A percentile compares a stretch with the other conserved stretches of the same genome.
Conservation (phyloP, 805 yeast genomes). For the Soucietia sequanensis region DNA sequence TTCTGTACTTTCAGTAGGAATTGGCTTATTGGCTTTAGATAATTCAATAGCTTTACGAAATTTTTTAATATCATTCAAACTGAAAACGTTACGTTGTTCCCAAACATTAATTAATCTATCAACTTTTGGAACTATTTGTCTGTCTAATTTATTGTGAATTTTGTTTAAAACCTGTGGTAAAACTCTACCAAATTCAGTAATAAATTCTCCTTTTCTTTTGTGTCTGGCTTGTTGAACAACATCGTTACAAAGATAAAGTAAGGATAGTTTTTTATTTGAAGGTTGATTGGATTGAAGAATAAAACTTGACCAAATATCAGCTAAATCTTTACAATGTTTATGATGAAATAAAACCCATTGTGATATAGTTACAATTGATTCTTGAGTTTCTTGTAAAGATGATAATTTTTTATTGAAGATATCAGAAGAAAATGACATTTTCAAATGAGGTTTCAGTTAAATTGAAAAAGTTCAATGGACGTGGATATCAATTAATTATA, state of each 20-base stretch:
- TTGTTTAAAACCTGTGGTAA: constrained; percentile 41
- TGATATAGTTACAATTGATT: constrained; percentile 43
- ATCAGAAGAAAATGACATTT: constrained; percentile 40
- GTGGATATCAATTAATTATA: too few species aligned
- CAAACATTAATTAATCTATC: constrained; percentile 55
- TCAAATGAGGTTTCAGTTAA: too few species aligned
- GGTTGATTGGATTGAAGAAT: constrained; percentile 10
- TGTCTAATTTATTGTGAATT: constrained; percentile 29
- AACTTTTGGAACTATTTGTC: constrained; percentile 44
- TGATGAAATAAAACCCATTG: constrained; percentile 49
- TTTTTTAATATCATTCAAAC: constrained; percentile 20
- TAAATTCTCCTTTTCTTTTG: constrained; percentile 56
- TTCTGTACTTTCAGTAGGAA: constrained; percentile 1
- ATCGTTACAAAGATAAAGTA: constrained; percentile 76
- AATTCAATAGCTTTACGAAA: constrained; percentile 24
- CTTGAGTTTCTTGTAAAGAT: constrained; percentile 44
- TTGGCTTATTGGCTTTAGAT: constrained; percentile 13
- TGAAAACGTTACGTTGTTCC: constrained; percentile 52
- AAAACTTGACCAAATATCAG: constrained; percentile 36
- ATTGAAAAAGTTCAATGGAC: too few species aligned
- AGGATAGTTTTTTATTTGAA: constrained; percentile 46
- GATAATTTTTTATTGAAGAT: constrained; percentile 34
- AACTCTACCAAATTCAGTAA: constrained; percentile 53
- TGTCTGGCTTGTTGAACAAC: constrained; percentile 76
- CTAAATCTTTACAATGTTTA: constrained; percentile 34